These are phyloP conservation scores for Xylariaceae sp. DNA, from an alignment of 2,329 filamentous ascomycete genomes.

Conservation along the genomic window DNA sequence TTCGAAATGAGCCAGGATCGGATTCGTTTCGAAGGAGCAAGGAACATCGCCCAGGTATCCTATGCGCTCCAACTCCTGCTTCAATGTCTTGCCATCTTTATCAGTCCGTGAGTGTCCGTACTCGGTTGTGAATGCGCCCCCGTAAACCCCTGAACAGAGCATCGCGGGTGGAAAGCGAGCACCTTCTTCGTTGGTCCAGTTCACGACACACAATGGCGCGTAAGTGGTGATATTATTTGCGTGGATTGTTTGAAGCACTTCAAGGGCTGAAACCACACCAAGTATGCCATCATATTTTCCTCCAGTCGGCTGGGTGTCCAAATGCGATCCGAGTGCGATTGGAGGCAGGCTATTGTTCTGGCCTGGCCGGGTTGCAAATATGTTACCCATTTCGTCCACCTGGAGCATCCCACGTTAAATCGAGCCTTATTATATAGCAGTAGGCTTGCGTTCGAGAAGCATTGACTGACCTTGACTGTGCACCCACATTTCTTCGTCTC, in stretches of 20 bases:
- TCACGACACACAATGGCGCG: slow-evolving; percentile 70
- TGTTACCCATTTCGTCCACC: slow-evolving; percentile 28
- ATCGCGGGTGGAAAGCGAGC: slow-evolving; percentile 21
- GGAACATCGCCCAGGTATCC: slow-evolving; percentile 21
- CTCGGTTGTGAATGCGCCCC: slow-evolving; percentile 10
- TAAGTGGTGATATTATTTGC: slow-evolving; percentile 69
- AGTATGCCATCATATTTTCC: slow-evolving; percentile 76
- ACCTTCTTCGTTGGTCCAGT: slow-evolving; percentile 65
- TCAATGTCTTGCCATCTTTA: slow-evolving; percentile 15
- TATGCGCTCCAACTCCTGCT: slow-evolving; percentile 22
- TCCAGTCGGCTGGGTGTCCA: slow-evolving; percentile 64
- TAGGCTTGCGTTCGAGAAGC: no score
- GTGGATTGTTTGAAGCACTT: slow-evolving; percentile 67
- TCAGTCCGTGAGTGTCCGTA: slow-evolving; percentile 11
- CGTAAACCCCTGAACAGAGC: slow-evolving; percentile 21
- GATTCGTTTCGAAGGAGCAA: slow-evolving; percentile 15
- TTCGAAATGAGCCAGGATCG: slow-evolving; percentile 27
- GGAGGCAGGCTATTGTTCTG: slow-evolving; percentile 56
- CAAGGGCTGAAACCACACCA: slow-evolving; percentile 70
- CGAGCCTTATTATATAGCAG: no score
- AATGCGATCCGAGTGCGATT: slow-evolving; percentile 69
- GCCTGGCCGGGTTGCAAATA: slow-evolving; percentile 56
- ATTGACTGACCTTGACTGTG: slow-evolving; percentile 7
- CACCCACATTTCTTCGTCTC: slow-evolving; percentile 21
- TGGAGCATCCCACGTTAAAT: not conserved